A percentile compares a stretch with the other conserved stretches of the same genome.
Conservation (phyloP, 345 rosid genomes). For the Melaleuca alternifolia region DNA sequence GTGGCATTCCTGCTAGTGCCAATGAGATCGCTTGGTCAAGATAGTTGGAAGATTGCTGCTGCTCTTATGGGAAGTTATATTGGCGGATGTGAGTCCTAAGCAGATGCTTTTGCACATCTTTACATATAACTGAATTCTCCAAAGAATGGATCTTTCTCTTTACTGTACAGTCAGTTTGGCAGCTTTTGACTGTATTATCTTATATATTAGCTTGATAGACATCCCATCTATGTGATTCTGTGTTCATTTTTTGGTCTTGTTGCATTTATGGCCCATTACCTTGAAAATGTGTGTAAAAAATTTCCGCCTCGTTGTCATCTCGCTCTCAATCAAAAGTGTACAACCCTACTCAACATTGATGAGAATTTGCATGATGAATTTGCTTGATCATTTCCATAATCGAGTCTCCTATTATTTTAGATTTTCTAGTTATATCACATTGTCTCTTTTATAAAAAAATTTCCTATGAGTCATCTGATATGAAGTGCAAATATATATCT, state of each 20-base stretch:
- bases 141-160: not conserved
- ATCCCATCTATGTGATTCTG: not conserved
- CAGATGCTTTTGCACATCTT: not conserved
- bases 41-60: slow-evolving; percentile 90
- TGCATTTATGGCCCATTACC: not conserved
- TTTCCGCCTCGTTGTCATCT: not conserved
- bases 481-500: no score
- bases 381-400: not conserved
- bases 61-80: slow-evolving; percentile 94
- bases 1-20: slow-evolving; percentile 73
- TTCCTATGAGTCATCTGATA: not conserved
- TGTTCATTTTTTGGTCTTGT: not conserved
- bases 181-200: not conserved
- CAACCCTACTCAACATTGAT: not conserved
- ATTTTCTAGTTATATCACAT: not conserved
- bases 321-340: not conserved
- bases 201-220: not conserved
- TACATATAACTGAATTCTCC: not conserved
- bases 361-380: not conserved
- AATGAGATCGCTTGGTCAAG: slow-evolving; percentile 75
- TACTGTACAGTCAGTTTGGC: not conserved
- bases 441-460: not conserved
- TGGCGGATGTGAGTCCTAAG: slow-evolving; percentile 54
- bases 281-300: not conserved
- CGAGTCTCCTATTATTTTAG: not conserved